These are phyloP conservation scores for Aspergillus fumigatiaffinis DNA, from an alignment of 2,329 filamentous ascomycete species.

Conservation along the genomic window DNA sequence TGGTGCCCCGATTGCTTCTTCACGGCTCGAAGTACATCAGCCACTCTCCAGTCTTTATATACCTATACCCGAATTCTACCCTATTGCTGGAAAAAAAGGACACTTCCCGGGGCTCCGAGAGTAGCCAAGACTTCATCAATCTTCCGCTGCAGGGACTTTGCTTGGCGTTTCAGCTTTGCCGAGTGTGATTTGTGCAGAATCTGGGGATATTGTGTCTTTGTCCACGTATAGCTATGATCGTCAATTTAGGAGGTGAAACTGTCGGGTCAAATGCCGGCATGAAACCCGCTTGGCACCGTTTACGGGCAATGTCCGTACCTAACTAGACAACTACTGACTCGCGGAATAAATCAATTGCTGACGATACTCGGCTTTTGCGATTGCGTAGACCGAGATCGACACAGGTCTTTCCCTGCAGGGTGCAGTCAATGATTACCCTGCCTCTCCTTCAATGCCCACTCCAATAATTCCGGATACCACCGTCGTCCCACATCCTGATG, in stretches of 20 bases:
- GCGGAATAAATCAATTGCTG: too few species aligned
- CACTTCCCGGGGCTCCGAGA: neutral
- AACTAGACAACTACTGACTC: too few species aligned
- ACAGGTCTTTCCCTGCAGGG: too few species aligned
- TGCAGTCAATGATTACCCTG: neutral
- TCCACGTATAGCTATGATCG: neutral
- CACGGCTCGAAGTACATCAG: neutral
- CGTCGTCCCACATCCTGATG: conserved; percentile 35
- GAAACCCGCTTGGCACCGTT: neutral
- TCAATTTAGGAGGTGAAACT: neutral
- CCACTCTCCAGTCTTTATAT: neutral
- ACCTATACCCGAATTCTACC: neutral
- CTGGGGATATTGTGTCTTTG: neutral
- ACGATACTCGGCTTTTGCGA: too few species aligned
- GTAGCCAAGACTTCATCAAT: neutral
- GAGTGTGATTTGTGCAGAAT: neutral
- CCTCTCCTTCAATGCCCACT: conserved; percentile 24
- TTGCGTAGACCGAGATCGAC: too few species aligned
- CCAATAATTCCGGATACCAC: conserved; percentile 35
- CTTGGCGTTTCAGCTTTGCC: neutral
- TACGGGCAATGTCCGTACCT: too few species aligned
- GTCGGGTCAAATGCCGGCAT: neutral
- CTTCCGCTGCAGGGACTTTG: neutral
- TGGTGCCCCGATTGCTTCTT: neutral
- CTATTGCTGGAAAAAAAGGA: neutral